These are phyloP conservation scores for Mucuna pruriens DNA, from an alignment of 306 rosid genomes.

Conservation along the genomic window DNA sequence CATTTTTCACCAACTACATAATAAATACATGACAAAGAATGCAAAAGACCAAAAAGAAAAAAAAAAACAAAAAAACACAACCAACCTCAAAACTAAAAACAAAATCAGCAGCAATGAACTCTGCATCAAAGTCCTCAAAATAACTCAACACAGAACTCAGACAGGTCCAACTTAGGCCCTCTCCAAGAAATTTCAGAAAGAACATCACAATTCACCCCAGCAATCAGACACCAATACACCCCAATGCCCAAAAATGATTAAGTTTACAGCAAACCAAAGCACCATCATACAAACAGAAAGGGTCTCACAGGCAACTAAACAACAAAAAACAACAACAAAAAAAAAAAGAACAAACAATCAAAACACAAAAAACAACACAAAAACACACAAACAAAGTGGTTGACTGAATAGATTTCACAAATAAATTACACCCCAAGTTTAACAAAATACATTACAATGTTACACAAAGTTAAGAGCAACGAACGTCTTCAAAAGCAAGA, in stretches of 20 bases:
- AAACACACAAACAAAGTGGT: background rate
- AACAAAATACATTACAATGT: background rate
- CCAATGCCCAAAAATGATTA: constrained; percentile 62
- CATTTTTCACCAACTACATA: constrained; percentile 53
- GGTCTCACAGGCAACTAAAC: background rate
- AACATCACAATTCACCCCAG: constrained; percentile 72
- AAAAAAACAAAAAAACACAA: no score
- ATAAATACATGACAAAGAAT: constrained; percentile 10
- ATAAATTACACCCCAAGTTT: constrained; percentile 4
- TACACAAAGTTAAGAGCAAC: background rate
- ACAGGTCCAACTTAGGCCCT: constrained; percentile 78
- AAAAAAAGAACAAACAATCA: background rate
- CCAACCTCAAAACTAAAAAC: constrained; percentile 89
- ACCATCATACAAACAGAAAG: constrained; percentile 12
- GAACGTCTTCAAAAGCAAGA: background rate
- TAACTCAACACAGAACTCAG: constrained; percentile 79
- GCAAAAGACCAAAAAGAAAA: background rate
- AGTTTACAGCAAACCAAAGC: constrained; percentile 4
- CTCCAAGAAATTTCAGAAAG: constrained; percentile 82
- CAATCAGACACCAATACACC: constrained; percentile 72
- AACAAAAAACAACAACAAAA: constrained; percentile 12
- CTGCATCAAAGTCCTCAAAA: constrained; percentile 85
- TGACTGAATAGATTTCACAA: background rate
- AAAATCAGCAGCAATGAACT: constrained; percentile 85
- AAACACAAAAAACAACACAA: no score